Conservation (phyloP, 768 basidiomycete species). For the Boletus rufocinnamomeus region DNA sequence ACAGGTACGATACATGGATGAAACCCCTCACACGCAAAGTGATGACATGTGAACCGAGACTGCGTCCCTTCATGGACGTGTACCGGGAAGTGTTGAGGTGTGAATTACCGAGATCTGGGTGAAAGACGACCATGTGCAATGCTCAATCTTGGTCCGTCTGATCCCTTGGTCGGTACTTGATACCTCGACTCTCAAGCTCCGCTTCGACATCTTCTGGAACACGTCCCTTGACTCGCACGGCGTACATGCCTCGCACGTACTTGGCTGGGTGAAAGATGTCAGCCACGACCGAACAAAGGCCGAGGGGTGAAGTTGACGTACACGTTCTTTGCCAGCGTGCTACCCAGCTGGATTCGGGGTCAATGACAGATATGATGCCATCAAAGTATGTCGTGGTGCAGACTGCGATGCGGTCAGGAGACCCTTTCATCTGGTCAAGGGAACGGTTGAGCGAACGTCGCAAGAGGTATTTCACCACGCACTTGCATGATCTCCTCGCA, state of each 20-base stretch:
- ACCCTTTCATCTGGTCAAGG: slow-evolving; percentile 76
- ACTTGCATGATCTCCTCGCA: slow-evolving; percentile 96
- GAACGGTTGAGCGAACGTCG: background rate
- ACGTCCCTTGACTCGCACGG: slow-evolving; percentile 83
- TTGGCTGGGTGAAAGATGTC: slow-evolving; percentile 57
- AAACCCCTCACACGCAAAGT: slow-evolving; percentile 4
- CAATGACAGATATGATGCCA: slow-evolving; percentile 84
- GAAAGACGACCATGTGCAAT: slow-evolving; percentile 9
- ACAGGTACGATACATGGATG: slow-evolving; percentile 4
- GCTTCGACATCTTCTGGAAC: slow-evolving; percentile 84
- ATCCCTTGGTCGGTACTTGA: slow-evolving; percentile 85
- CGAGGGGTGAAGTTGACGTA: slow-evolving; percentile 41
- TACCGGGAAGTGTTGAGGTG: background rate
- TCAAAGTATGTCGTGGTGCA: slow-evolving; percentile 95
- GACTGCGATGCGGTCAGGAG: slow-evolving; percentile 73
- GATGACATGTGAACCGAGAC: slow-evolving; percentile 20
- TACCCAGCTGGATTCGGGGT: slow-evolving; percentile 91
- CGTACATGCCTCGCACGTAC: slow-evolving; percentile 90
- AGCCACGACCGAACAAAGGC: slow-evolving; percentile 4
- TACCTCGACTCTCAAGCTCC: slow-evolving; percentile 72
- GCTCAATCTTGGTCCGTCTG: slow-evolving; percentile 70
- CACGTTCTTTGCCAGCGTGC: slow-evolving; percentile 94
- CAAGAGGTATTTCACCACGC: slow-evolving; percentile 21
- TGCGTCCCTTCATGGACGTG: background rate
- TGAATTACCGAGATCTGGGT: background rate